Percentiles rank a stretch among this genome's conserved stretches.
Conservation (phyloP, 768 basidiomycete genomes). For the Mycena galericulata region DNA sequence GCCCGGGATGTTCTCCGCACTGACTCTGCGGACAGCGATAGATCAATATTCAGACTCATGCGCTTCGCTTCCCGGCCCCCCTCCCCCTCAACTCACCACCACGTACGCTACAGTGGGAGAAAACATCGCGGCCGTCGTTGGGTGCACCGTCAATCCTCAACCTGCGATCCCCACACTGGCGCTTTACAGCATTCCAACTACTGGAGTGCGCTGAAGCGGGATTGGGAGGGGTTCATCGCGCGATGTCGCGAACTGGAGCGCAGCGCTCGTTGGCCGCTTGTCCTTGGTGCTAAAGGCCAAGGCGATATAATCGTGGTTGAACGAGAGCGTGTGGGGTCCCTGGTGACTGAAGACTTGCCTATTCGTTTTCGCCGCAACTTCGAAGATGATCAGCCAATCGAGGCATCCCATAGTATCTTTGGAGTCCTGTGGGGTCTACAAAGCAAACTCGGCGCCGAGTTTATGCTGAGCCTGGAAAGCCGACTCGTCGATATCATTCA, state of each 20-base stretch:
- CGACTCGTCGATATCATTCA: conserved; percentile 73
- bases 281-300: conserved; percentile 62
- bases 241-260: conserved; percentile 92
- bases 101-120: conserved; percentile 77
- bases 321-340: conserved; percentile 77
- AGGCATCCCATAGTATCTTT: conserved; percentile 68
- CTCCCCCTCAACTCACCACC: conserved; percentile 67
- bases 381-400: conserved; percentile 54
- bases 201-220: conserved; percentile 86
- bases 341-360: conserved; percentile 76
- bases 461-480: conserved; percentile 68
- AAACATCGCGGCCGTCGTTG: conserved; percentile 87
- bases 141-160: conserved; percentile 83
- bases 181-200: conserved; percentile 82
- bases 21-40: conserved; percentile 85
- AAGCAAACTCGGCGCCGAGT: conserved; percentile 67
- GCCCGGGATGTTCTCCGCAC: conserved; percentile 88
- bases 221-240: conserved; percentile 97
- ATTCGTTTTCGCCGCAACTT: conserved; percentile 68
- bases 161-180: conserved; percentile 82
- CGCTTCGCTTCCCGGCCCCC: conserved; percentile 70
- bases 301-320: conserved; percentile 74
- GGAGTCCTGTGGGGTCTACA: conserved; percentile 74
- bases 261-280: conserved; percentile 83
- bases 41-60: conserved; percentile 84